Conservation (phyloP, 78 protist species). For the Pelomyxa schiedti region DNA sequence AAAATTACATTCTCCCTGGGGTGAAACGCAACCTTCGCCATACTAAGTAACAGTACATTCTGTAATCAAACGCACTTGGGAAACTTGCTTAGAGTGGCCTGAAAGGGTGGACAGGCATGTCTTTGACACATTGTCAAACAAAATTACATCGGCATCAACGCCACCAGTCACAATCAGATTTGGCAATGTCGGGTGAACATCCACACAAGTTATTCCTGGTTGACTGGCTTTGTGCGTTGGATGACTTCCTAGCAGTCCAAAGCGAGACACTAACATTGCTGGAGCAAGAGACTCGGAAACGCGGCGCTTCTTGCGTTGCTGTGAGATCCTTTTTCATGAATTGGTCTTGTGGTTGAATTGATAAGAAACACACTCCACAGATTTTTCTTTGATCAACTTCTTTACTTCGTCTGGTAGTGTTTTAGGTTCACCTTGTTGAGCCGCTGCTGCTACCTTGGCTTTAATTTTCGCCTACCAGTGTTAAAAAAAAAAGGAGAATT, state of each 20-base stretch:
- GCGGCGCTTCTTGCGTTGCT: conserved; percentile 45
- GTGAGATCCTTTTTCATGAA: too few relatives aligned
- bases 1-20: conserved; percentile 19
- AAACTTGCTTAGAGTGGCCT: conserved; percentile 18
- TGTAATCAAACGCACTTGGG: neutral
- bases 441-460: too few relatives aligned
- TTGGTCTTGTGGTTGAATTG: too few relatives aligned
- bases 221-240: conserved; percentile 1
- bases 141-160: conserved; percentile 17
- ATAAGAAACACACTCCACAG: too few relatives aligned
- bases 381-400: too few relatives aligned
- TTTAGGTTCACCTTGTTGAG: too few relatives aligned
- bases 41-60: neutral
- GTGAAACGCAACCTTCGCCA: conserved; percentile 37
- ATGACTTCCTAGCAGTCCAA: neutral
- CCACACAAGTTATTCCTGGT: conserved; percentile 23
- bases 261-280: conserved; percentile 5
- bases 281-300: conserved; percentile 16
- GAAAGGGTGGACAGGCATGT: neutral
- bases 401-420: too few relatives aligned
- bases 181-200: conserved; percentile 11
- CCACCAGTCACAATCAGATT: conserved; percentile 28
- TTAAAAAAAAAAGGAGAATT: too few relatives aligned
- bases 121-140: conserved; percentile 6
- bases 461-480: too few relatives aligned